Conservation (phyloP, 78 protist species). For the Guillardia theta region DNA sequence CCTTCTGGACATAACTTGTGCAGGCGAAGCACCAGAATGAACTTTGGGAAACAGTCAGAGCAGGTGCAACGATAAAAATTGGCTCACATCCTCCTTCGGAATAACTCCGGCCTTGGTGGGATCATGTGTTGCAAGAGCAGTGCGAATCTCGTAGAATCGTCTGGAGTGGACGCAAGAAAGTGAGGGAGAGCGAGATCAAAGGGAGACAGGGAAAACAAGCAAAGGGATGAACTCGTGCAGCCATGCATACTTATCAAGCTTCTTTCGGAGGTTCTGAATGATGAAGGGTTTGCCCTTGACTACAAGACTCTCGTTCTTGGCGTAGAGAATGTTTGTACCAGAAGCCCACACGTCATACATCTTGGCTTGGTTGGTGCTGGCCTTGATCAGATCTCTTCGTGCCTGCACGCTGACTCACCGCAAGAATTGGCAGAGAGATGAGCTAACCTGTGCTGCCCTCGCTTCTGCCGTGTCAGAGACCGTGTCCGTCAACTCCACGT, state of each 20-base stretch:
- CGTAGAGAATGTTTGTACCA: not conserved
- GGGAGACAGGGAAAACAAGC: no score
- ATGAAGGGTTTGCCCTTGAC: not conserved
- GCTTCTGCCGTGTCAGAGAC: not conserved
- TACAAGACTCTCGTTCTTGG: not conserved
- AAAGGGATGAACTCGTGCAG: no score
- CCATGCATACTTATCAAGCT: no score
- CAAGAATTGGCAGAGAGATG: no score
- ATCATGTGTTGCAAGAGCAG: not conserved
- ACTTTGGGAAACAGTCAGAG: not conserved
- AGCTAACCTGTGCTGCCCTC: not conserved
- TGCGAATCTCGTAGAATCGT: not conserved
- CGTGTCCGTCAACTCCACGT: not conserved
- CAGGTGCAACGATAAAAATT: not conserved
- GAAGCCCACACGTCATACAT: not conserved
- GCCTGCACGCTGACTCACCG: no score
- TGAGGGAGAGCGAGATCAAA: no score
- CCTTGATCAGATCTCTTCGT: not conserved
- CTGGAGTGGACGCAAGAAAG: no score
- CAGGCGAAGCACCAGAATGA: not conserved
- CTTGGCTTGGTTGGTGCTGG: not conserved
- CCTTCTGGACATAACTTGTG: not conserved
- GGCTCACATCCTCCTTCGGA: not conserved
- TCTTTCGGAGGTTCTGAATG: constrained; percentile 24
- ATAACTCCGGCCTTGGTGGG: not conserved